These are phyloP conservation scores for Meyerozyma elateridarum DNA, from an alignment of 1,139 yeast genomes.

Conservation along the genomic window DNA sequence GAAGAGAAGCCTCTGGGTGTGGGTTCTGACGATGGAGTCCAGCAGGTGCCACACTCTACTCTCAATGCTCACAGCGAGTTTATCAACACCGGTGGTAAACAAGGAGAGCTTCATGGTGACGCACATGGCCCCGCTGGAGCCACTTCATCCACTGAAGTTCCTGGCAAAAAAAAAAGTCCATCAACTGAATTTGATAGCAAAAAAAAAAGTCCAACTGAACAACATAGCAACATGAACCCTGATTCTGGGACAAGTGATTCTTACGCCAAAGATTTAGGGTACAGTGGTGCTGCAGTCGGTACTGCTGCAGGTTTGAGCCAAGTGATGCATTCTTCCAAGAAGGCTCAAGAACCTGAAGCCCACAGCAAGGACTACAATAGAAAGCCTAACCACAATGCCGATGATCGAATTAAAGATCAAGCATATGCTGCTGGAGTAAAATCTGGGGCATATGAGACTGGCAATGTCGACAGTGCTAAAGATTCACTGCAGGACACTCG, in stretches of 20 bases:
- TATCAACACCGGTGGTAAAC: slow-evolving; percentile 16
- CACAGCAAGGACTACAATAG: too few relatives aligned
- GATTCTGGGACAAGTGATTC: slow-evolving; percentile 1
- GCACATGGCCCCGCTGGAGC: neutral
- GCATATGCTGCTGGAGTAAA: slow-evolving; percentile 3
- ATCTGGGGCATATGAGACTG: slow-evolving; percentile 3
- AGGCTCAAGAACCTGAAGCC: too few relatives aligned
- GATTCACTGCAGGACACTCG: neutral
- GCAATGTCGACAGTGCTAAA: neutral
- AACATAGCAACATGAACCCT: neutral
- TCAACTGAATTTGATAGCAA: neutral
- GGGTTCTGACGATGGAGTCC: slow-evolving; percentile 11
- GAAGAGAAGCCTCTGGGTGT: slow-evolving; percentile 9
- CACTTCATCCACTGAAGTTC: slow-evolving; percentile 4
- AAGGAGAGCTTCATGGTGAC: slow-evolving; percentile 10
- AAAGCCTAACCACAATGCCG: too few relatives aligned
- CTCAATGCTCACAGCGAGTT: slow-evolving; percentile 12
- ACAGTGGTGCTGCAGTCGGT: slow-evolving; percentile 4
- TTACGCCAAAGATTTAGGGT: slow-evolving; percentile 1
- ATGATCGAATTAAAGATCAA: too few relatives aligned
- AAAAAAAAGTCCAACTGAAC: slow-evolving; percentile 3
- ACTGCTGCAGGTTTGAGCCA: slow-evolving; percentile 3
- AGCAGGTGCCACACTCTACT: slow-evolving; percentile 11
- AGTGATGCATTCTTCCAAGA: too few relatives aligned
- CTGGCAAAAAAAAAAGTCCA: neutral